These are phyloP conservation scores for Trichophyton benhamiae DNA, from an alignment of 2,329 filamentous ascomycete genomes.

Conservation along the genomic window DNA sequence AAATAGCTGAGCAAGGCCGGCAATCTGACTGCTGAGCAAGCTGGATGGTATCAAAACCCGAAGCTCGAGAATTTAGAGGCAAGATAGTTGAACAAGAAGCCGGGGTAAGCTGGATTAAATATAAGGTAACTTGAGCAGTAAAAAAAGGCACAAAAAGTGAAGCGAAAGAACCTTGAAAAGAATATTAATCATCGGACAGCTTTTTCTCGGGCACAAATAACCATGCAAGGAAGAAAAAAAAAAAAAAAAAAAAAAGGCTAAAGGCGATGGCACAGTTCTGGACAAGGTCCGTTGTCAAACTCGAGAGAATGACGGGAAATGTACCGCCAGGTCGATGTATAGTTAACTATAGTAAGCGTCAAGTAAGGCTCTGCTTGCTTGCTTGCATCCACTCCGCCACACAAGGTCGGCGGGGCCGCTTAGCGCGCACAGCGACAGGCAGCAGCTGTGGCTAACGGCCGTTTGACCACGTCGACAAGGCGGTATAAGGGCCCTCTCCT, in stretches of 20 bases:
- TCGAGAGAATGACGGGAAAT: not conserved
- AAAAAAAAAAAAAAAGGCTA: not conserved
- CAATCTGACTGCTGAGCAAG: not conserved
- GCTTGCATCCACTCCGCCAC: constrained; percentile 10
- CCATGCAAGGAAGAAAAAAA: not conserved
- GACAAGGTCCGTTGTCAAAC: not conserved
- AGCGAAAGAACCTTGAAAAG: not conserved
- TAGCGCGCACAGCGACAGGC: not conserved
- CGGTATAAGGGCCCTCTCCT: not conserved
- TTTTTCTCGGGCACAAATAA: not conserved
- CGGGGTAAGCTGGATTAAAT: constrained; percentile 1
- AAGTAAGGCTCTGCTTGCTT: not conserved
- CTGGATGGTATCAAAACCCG: not conserved
- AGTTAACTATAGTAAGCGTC: not conserved
- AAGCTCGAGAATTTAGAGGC: not conserved
- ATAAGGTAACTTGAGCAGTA: not conserved
- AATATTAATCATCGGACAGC: not conserved
- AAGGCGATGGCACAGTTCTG: not conserved
- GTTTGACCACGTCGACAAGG: not conserved
- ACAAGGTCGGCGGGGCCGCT: constrained; percentile 10
- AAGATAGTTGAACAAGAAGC: not conserved
- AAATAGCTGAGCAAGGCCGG: not conserved
- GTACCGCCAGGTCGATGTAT: not conserved
- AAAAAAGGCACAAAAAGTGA: not conserved
- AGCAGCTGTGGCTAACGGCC: constrained; percentile 4